phyloP scores from a whole-genome alignment of 2,329 filamentous ascomycete species.

The Chaetomiaceae sp. region DNA sequence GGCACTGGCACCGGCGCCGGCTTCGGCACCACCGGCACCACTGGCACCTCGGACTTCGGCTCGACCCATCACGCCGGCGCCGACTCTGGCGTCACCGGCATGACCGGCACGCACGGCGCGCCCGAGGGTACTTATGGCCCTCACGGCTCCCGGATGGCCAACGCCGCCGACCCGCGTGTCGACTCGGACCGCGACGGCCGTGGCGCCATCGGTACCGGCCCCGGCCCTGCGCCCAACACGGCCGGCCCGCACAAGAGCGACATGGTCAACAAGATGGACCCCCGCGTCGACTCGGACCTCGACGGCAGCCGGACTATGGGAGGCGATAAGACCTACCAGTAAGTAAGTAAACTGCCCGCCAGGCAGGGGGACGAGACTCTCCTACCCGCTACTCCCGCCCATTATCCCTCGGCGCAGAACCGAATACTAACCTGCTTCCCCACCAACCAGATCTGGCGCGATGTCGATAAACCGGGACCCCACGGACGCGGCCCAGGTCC shows the following conservation, averaged over 20 bases:
- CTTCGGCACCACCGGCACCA: conserved; percentile 1
- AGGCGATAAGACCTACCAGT: conserved; percentile 45
- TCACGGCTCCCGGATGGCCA: conserved; percentile 34
- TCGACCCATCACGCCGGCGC: conserved; percentile 1
- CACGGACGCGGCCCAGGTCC: conserved; percentile 51
- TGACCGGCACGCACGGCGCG: conserved; percentile 21
- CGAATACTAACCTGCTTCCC: conserved; percentile 3
- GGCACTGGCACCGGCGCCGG: conserved; percentile 7
- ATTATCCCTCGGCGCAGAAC: too few species aligned
- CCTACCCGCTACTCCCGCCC: too few species aligned
- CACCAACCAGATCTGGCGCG: conserved; percentile 12
- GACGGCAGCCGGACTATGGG: conserved; percentile 50
- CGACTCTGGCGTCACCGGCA: conserved; percentile 16
- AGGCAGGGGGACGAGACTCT: too few species aligned
- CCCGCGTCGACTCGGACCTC: conserved; percentile 49
- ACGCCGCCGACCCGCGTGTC: conserved; percentile 44
- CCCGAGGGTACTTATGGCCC: conserved; percentile 31
- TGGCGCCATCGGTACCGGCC: conserved; percentile 31
- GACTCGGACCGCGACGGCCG: conserved; percentile 38
- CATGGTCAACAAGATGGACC: conserved; percentile 49
- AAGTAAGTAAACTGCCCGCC: conserved; percentile 32
- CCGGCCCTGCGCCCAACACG: conserved; percentile 38
- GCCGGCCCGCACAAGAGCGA: conserved; percentile 49
- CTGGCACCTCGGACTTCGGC: conserved; percentile 6
- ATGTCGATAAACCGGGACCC: conserved; percentile 34